phyloP scores from a whole-genome alignment of 2,329 filamentous ascomycete species.

The Emmonsia crescens region DNA sequence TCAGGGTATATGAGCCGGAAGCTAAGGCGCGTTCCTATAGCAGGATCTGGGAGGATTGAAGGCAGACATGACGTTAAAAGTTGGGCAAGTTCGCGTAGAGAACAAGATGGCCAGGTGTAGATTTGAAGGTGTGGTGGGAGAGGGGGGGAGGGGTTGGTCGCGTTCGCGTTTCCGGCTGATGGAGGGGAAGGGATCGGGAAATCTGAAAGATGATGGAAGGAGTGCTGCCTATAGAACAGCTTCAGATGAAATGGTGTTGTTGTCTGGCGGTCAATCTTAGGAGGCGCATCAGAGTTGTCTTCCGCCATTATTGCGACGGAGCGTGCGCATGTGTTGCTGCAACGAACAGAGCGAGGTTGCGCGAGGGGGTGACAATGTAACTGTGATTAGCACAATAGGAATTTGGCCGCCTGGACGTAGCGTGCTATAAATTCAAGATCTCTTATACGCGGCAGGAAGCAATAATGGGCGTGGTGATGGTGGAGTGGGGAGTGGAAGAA shows the following conservation, averaged over 20 bases:
- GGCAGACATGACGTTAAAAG: conserved; percentile 62
- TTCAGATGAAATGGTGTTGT: conserved; percentile 75
- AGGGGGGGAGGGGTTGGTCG: conserved; percentile 44
- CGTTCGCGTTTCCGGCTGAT: conserved; percentile 20
- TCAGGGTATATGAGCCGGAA: conserved; percentile 84
- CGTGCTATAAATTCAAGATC: neutral
- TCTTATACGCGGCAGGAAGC: neutral
- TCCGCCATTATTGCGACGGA: conserved; percentile 2
- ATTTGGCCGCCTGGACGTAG: neutral
- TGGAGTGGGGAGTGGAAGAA: neutral
- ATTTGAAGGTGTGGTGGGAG: conserved; percentile 62
- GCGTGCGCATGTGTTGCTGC: conserved; percentile 5
- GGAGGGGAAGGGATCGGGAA: conserved; percentile 25
- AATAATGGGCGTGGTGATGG: neutral
- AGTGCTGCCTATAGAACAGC: conserved; percentile 67
- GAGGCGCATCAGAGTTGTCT: conserved; percentile 22
- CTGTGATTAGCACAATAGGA: neutral
- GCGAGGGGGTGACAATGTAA: neutral
- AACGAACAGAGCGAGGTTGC: neutral
- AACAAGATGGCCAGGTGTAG: conserved; percentile 78
- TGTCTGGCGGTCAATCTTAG: conserved; percentile 54
- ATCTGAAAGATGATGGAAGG: conserved; percentile 50
- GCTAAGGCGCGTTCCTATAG: conserved; percentile 71
- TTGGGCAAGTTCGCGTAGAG: conserved; percentile 67
- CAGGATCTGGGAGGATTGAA: conserved; percentile 57